A percentile compares a stretch with the other conserved stretches of the same genome.
phyloP scores from a whole-genome alignment of 2,329 filamentous ascomycete genomes.

The Colletotrichum theobromicola region DNA sequence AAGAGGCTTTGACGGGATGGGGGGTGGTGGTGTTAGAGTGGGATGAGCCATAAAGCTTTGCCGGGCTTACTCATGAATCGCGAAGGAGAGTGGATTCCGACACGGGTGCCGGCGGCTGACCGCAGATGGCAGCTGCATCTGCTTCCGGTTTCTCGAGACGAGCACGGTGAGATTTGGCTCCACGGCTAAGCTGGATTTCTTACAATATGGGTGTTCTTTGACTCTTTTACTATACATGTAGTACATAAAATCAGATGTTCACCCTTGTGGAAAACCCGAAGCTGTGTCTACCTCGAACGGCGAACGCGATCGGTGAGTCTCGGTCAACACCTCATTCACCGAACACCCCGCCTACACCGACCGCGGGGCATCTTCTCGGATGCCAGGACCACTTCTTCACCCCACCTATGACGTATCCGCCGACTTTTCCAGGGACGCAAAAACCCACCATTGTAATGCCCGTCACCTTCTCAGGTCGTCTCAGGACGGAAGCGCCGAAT shows the following conservation, averaged over 20 bases:
- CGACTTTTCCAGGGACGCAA: background rate
- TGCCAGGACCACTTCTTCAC: slow-evolving; percentile 6
- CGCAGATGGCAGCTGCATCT: background rate
- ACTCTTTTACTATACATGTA: no score
- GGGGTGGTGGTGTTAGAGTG: slow-evolving; percentile 13
- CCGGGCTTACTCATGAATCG: slow-evolving; percentile 18
- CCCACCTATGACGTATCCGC: slow-evolving; percentile 14
- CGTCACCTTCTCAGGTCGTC: background rate
- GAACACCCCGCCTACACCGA: background rate
- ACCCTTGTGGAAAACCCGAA: background rate
- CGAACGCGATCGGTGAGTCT: background rate
- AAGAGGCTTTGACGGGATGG: background rate
- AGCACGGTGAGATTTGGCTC: background rate
- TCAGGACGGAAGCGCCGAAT: slow-evolving; percentile 1
- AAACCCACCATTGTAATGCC: background rate
- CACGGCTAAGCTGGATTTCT: background rate
- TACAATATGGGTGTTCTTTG: no score
- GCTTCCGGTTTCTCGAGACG: background rate
- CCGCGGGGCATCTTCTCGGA: background rate
- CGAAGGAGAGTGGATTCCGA: background rate
- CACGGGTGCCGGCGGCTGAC: background rate
- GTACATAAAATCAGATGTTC: background rate
- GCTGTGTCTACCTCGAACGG: background rate
- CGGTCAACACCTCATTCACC: background rate
- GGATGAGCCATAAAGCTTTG: slow-evolving; percentile 16